Evolutionary conservation across 495 filamentous ascomycete species (phyloP).

Genomic region (Hyaloscypha finlandica): DNA sequence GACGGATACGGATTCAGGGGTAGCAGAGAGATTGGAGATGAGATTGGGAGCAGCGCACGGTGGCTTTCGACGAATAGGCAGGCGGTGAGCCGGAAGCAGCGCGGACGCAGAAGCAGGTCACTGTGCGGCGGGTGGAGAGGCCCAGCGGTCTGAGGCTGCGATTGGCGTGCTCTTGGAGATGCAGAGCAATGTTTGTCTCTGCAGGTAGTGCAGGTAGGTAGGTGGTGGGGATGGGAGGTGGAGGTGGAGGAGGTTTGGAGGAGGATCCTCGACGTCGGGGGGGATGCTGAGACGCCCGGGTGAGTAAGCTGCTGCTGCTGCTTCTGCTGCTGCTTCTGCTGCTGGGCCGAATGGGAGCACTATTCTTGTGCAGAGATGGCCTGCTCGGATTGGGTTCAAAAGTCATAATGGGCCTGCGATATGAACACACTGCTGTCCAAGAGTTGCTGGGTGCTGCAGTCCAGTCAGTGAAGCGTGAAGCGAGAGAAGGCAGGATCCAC

Average conservation of each 20-base stretch:
- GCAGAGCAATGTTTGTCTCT: constrained; percentile 6
- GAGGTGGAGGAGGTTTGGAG: neutral
- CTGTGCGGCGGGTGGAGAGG: neutral
- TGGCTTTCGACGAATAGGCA: constrained; percentile 1
- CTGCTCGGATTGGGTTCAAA: constrained; percentile 4
- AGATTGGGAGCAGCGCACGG: constrained; percentile 1
- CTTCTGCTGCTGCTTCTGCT: constrained; percentile 8
- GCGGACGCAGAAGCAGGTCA: neutral
- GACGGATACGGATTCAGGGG: constrained; percentile 20
- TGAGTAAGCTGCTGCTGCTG: constrained; percentile 7
- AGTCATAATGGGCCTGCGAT: constrained; percentile 6
- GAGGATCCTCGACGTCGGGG: constrained; percentile 23
- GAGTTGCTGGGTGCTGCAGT: neutral
- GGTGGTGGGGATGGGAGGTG: constrained; percentile 15
- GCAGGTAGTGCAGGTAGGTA: neutral
- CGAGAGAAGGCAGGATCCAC: neutral
- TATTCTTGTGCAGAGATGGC: constrained; percentile 2
- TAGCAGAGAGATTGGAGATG: constrained; percentile 15
- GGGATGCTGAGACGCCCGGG: constrained; percentile 12
- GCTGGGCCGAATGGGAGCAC: constrained; percentile 15
- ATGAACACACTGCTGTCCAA: neutral
- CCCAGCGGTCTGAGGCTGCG: neutral
- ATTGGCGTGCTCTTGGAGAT: constrained; percentile 2
- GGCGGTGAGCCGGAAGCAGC: constrained; percentile 9
- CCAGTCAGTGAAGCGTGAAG: neutral